A percentile compares a stretch with the other conserved stretches of the same genome.
Evolutionary conservation across 1,284 basidiomycete genomes (phyloP).

Genomic region (Trametes sp.): DNA sequence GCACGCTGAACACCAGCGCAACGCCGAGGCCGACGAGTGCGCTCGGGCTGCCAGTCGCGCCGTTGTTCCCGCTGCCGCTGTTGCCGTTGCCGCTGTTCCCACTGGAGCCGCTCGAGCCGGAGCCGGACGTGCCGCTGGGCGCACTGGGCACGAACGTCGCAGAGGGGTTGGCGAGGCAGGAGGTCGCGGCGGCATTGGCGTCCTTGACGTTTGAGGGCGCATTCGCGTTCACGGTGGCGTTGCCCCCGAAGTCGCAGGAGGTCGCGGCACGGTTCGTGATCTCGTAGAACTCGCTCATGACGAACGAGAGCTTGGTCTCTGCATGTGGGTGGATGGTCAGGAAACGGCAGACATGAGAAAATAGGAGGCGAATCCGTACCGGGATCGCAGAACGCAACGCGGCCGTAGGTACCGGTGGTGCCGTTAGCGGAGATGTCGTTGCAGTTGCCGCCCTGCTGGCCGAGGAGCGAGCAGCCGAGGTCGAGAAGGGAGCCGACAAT

Average conservation of each 20-base stretch:
- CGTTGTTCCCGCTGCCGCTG: conserved; percentile 35
- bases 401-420: conserved; percentile 77
- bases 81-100: conserved; percentile 36
- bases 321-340: neutral
- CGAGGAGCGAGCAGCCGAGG: conserved; percentile 76
- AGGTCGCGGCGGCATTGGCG: conserved; percentile 69
- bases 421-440: conserved; percentile 78
- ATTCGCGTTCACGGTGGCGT: conserved; percentile 77
- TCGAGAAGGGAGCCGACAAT: conserved; percentile 76
- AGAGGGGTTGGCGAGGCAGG: conserved; percentile 74
- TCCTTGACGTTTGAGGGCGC: conserved; percentile 59
- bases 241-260: conserved; percentile 82
- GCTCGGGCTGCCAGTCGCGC: conserved; percentile 45
- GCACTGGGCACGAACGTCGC: conserved; percentile 74
- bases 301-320: conserved; percentile 84
- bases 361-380: conserved; percentile 58
- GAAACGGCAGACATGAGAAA: neutral
- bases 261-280: conserved; percentile 61
- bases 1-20: conserved; percentile 44
- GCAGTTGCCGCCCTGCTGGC: conserved; percentile 67
- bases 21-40: conserved; percentile 52
- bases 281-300: conserved; percentile 85
- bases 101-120: conserved; percentile 24
- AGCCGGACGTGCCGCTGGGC: conserved; percentile 44
- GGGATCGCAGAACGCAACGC: conserved; percentile 77